Conservation (phyloP, 1,284 basidiomycete species). For the Cutaneotrichosporon sp. region DNA sequence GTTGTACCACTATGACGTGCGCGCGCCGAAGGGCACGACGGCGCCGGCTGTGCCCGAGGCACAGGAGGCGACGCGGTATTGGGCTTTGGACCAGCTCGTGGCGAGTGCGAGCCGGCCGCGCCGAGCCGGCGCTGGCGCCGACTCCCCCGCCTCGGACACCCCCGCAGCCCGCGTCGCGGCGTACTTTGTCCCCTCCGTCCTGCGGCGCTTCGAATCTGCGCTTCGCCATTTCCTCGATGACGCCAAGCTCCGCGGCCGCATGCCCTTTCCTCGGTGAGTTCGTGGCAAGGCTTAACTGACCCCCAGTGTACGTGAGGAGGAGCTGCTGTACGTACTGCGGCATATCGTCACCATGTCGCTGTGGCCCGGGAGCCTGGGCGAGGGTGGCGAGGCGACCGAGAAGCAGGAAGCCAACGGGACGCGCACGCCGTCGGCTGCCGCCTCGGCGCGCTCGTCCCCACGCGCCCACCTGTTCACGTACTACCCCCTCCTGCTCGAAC, state of each 20-base stretch:
- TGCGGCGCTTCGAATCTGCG: conserved; percentile 65
- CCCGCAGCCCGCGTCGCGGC: conserved; percentile 2
- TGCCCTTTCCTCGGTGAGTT: conserved; percentile 74
- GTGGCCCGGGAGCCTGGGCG: conserved; percentile 57
- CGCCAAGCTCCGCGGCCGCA: conserved; percentile 67
- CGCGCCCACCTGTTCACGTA: conserved; percentile 79
- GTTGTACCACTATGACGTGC: conserved; percentile 53
- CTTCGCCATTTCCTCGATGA: conserved; percentile 75
- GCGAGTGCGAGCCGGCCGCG: background rate
- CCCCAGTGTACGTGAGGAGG: conserved; percentile 76
- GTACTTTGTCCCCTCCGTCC: conserved; percentile 48
- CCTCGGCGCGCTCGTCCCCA: conserved; percentile 55
- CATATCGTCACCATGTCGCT: conserved; percentile 65
- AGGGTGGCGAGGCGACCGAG: background rate
- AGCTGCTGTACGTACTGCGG: conserved; percentile 74
- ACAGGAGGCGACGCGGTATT: conserved; percentile 82
- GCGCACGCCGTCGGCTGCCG: conserved; percentile 43
- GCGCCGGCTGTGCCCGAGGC: conserved; percentile 53
- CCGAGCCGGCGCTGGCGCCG: background rate
- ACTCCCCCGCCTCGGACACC: background rate
- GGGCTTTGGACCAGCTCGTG: conserved; percentile 88
- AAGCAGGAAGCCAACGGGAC: background rate
- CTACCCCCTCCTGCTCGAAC: conserved; percentile 69
- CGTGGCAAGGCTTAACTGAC: conserved; percentile 5
- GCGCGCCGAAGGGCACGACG: conserved; percentile 25